Evolutionary conservation across 2,329 filamentous ascomycete species (phyloP), one percentile per base, ranked within the genome.

Genomic region (Trichoderma sp.): DNA sequence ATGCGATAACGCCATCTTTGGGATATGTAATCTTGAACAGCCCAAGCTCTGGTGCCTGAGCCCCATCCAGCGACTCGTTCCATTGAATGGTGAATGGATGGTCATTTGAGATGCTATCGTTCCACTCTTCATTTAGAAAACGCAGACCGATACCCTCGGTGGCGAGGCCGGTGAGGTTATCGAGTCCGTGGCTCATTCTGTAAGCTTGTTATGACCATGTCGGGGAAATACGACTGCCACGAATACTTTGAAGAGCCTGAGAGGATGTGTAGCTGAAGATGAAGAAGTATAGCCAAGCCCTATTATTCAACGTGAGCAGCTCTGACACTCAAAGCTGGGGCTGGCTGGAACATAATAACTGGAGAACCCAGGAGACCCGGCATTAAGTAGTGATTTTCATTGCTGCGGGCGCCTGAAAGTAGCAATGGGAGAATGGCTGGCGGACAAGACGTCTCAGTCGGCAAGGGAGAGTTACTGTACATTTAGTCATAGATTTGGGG

Each of bases 121-220:
- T 81, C 78, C 79, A 81, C 20, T 77, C 75, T 36, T 78, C 75
- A 69, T 81, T 81, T 26, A 77, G 73, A 66, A 81, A 81, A 9
- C 73, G 78, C 28, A 80, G 74, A 55, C 78, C 77, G 53, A 79
- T 75, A 57, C 74, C 76, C n/a, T 72, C 73, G n/a, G 68, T 57
- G 58, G 73, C 73, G 58, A 71, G 64, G 30, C 50, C 70, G 32
- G 57, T 71, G 9, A 68, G 39, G 34, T 68, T 68, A 57, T 63
- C 43, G 3, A 55, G 70, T 68, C 55, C 50, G 30, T 58, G n/a
- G 57, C 39, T 65, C 70, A 71, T 71, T 15, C 28, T 71, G 64
- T 15, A 23, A 15, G 65, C 32, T 50, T 32, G 17, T 30, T 50
- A 36, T 64, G 58, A 47, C 47, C 64, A 63, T 71, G 53, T 68